Evolutionary conservation across 2,329 filamentous ascomycete species (phyloP), one percentile per base, ranked within the genome.

Genomic region (Aspergillus sergii): DNA sequence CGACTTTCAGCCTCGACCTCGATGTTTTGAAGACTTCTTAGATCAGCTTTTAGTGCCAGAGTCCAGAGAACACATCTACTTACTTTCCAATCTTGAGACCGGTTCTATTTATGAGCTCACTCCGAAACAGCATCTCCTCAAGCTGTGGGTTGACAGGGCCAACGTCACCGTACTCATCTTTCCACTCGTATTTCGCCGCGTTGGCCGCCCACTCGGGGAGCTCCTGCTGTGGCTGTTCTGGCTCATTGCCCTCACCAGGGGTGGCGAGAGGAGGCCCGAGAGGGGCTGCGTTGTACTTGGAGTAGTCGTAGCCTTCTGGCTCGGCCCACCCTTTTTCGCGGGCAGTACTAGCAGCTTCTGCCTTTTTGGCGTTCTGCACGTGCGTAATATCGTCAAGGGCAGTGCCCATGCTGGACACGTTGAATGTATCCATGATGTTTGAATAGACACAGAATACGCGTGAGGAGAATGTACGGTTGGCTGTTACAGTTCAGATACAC

Each of bases 111-210:
- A 83, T 78, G 81, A 78, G 77, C 53, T 85, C 82, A 7, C 81
- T 79, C 0, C 85, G 83, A 60, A 96, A 99, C 8, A 99, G 86
- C 69, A 90, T 82, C 9, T 84, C 70, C 81, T 98, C 94, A 0
- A 99, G 86, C 55, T 88, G 85, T 0, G 85, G 81, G 59, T 89
- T 85, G 57, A 82, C 82, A 0, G 93, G 93, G 8, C 90, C 94
- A 59, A 99, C 83, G 46, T 98, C 94, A 2, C 94, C 95, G 69
- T 85, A 91, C 3, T 96, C 92, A 12, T 93, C 93, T 21, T 88
- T 84, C 91, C 91, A 98, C 72, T 94, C 87, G 70, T 98, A 98
- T 50, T 91, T 83, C 0, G 75, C 79, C n/a, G 88, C 89, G 60
- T 86, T 85, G 43, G 81, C 81, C 58, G 82, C 81, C 86, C 82